Evolutionary conservation across 192 early-diverging fungal species (phyloP).

Genomic region (Coemansia sp.): DNA sequence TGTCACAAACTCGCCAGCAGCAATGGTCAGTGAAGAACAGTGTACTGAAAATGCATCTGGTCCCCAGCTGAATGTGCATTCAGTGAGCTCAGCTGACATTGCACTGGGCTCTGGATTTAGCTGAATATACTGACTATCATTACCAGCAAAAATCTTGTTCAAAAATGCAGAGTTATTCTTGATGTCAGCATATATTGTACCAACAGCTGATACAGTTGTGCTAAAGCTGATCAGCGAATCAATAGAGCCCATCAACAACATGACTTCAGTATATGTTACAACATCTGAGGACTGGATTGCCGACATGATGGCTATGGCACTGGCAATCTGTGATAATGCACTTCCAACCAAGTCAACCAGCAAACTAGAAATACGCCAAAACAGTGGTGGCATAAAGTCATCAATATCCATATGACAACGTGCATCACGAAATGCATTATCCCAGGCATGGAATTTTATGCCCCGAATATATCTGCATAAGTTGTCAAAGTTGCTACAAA

Average conservation of each 20-base stretch:
- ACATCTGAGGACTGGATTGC: constrained; percentile 44
- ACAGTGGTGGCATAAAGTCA: constrained; percentile 15
- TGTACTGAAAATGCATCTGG: constrained; percentile 55
- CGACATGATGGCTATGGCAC: constrained; percentile 57
- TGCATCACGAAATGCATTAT: constrained; percentile 27
- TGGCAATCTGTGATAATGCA: constrained; percentile 55
- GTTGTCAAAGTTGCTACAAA: constrained; percentile 3
- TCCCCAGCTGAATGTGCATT: constrained; percentile 35
- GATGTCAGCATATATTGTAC: not conserved
- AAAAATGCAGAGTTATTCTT: constrained; percentile 6
- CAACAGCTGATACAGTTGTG: not conserved
- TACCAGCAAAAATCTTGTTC: constrained; percentile 7
- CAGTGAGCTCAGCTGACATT: constrained; percentile 12
- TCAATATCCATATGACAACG: constrained; percentile 8
- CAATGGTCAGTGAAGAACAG: constrained; percentile 32
- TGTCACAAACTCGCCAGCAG: not conserved
- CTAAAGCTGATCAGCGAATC: constrained; percentile 20
- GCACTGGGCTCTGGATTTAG: not conserved
- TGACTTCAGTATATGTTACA: constrained; percentile 12
- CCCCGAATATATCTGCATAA: constrained; percentile 56
- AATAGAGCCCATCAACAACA: constrained; percentile 24
- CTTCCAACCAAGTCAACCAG: constrained; percentile 28
- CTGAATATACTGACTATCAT: not conserved
- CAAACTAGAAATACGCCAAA: constrained; percentile 22
- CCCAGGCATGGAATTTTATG: constrained; percentile 70